A percentile compares a stretch with the other conserved stretches of the same genome.
phyloP scores from a whole-genome alignment of 805 yeast genomes.

The Pichia heedii region DNA sequence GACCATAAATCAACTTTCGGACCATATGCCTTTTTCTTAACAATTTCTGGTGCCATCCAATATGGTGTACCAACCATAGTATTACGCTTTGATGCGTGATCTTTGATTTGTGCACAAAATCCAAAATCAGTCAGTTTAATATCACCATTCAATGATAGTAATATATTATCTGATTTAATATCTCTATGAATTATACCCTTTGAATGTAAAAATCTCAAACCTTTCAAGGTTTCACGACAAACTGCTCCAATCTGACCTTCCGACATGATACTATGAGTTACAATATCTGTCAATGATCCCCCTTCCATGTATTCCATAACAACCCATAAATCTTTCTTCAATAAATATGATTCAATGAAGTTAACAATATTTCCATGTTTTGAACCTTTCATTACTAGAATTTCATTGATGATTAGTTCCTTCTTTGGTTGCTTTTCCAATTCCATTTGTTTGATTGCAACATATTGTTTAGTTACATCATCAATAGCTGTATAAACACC shows the following conservation, averaged over 20 bases:
- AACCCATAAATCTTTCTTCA: constrained; percentile 85
- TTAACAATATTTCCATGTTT: constrained; percentile 90
- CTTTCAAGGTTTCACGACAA: constrained; percentile 81
- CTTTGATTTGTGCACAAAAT: constrained; percentile 74
- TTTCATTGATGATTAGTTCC: constrained; percentile 90
- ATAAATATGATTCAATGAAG: constrained; percentile 75
- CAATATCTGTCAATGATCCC: constrained; percentile 92
- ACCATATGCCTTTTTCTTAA: constrained; percentile 69
- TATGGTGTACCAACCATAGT: constrained; percentile 87
- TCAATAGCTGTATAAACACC: constrained; percentile 89
- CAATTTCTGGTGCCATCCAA: constrained; percentile 90
- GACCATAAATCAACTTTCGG: constrained; percentile 82
- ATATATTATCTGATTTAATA: constrained; percentile 88
- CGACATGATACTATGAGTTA: constrained; percentile 77
- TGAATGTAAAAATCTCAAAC: constrained; percentile 78
- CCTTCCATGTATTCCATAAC: constrained; percentile 99
- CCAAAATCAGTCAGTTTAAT: constrained; percentile 83
- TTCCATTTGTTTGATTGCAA: constrained; percentile 96
- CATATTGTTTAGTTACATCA: constrained; percentile 43
- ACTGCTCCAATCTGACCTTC: constrained; percentile 95
- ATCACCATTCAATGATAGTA: constrained; percentile 75
- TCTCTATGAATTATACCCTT: constrained; percentile 94
- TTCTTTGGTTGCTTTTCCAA: constrained; percentile 91
- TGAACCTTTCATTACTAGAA: constrained; percentile 88
- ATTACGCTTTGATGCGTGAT: constrained; percentile 62